phyloP scores from a whole-genome alignment of 2,329 filamentous ascomycete species.

The Fusarium sp. region DNA sequence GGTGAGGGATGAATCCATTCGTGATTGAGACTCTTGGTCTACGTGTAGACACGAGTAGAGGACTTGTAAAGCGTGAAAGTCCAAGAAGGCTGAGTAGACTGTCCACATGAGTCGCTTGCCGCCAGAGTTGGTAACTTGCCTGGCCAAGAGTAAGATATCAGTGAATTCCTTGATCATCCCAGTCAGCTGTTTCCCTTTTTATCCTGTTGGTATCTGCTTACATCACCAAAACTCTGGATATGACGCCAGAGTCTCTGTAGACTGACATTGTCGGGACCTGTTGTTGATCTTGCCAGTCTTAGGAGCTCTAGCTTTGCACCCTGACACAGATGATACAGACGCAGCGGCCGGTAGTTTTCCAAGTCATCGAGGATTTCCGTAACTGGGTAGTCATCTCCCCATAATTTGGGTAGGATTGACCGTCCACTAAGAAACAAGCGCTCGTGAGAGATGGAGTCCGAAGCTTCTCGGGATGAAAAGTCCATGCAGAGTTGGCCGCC shows the following conservation, averaged over 20 bases:
- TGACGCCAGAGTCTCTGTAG: conserved; percentile 20
- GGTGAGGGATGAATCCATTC: background rate
- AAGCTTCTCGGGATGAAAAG: conserved; percentile 34
- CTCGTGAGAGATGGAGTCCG: conserved; percentile 40
- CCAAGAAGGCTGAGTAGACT: conserved; percentile 31
- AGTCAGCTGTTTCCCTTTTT: background rate
- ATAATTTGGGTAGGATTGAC: conserved; percentile 38
- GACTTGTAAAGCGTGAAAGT: conserved; percentile 34
- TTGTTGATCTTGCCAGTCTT: conserved; percentile 14
- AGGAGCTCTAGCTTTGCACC: conserved; percentile 36
- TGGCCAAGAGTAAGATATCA: conserved; percentile 29
- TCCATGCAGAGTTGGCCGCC: conserved; percentile 34
- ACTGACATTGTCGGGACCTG: accelerated
- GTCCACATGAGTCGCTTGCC: conserved; percentile 43
- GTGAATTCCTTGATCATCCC: conserved; percentile 30
- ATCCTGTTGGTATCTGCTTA: background rate
- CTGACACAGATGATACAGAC: conserved; percentile 34
- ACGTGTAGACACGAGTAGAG: conserved; percentile 14
- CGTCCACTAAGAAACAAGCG: conserved; percentile 29
- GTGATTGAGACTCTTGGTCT: background rate
- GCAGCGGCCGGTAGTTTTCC: conserved; percentile 37
- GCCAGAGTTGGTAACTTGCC: background rate
- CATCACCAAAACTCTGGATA: conserved; percentile 34
- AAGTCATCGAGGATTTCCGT: conserved; percentile 34
- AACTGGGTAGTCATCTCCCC: conserved; percentile 36